phyloP scores from a whole-genome alignment of 2,329 filamentous ascomycete species.

The Magnaporthiopsis rhizophila region DNA sequence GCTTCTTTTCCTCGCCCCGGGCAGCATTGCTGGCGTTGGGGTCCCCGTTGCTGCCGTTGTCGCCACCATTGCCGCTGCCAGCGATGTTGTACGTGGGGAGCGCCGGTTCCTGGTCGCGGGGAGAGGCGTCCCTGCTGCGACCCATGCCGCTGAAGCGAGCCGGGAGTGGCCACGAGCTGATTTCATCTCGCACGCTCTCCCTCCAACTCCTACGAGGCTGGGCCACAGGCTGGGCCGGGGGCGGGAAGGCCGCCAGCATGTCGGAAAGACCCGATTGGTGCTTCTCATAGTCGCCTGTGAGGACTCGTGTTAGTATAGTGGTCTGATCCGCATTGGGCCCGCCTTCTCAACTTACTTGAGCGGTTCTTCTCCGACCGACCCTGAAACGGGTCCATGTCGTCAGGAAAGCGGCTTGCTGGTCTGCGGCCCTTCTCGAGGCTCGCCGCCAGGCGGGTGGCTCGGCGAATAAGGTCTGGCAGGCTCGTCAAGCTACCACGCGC shows the following conservation, averaged over 20 bases:
- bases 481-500: slow-evolving; percentile 85
- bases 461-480: slow-evolving; percentile 79
- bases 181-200: slow-evolving; percentile 39
- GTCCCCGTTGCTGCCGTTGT: slow-evolving; percentile 9
- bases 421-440: slow-evolving; percentile 77
- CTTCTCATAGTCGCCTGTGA: slow-evolving; percentile 30
- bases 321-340: too few species aligned
- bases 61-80: slow-evolving; percentile 4
- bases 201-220: slow-evolving; percentile 31
- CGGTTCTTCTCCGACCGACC: slow-evolving; percentile 1
- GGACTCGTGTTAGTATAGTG: not conserved
- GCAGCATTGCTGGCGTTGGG: slow-evolving; percentile 7
- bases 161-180: slow-evolving; percentile 43
- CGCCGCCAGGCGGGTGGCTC: slow-evolving; percentile 77
- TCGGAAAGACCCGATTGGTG: slow-evolving; percentile 50
- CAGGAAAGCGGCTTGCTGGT: slow-evolving; percentile 45
- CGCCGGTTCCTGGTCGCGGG: not conserved
- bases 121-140: slow-evolving; percentile 10
- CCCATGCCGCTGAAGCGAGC: slow-evolving; percentile 11
- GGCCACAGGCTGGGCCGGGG: slow-evolving; percentile 40
- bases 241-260: slow-evolving; percentile 59
- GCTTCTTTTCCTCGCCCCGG: slow-evolving; percentile 13
- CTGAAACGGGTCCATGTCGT: not conserved
- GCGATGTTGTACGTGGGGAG: slow-evolving; percentile 14
- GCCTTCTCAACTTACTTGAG: too few species aligned